Percentiles rank a stretch among this genome's conserved stretches.
phyloP scores from a whole-genome alignment of 306 rosid species.

The Acacia crassicarpa region DNA sequence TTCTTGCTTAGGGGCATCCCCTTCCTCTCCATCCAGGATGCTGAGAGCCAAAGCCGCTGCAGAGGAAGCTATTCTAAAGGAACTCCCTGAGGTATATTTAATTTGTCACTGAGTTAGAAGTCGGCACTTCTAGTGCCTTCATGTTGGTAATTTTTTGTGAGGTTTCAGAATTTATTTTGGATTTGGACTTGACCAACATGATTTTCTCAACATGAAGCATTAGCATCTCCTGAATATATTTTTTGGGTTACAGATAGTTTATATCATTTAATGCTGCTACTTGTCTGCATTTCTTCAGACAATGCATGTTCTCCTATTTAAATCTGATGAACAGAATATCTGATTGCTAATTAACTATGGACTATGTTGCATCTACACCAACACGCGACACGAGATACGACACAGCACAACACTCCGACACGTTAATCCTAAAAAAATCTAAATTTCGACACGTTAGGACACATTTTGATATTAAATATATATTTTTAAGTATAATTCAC shows the following conservation, averaged over 20 bases:
- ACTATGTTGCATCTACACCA: no score
- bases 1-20: constrained; percentile 88
- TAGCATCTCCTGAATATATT: neutral
- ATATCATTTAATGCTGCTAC: neutral
- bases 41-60: constrained; percentile 89
- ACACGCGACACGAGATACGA: no score
- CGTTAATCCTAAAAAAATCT: no score
- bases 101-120: constrained; percentile 18
- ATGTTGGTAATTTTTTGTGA: constrained; percentile 3
- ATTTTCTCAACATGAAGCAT: neutral
- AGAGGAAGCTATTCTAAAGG: constrained; percentile 79
- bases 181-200: neutral
- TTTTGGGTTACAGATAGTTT: neutral
- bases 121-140: constrained; percentile 18
- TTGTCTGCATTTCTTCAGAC: constrained; percentile 1
- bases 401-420: no score
- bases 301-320: constrained; percentile 7
- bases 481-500: no score
- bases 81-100: constrained; percentile 76
- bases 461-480: no score
- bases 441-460: no score
- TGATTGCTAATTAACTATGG: constrained; percentile 4
- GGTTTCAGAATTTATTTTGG: constrained; percentile 20
- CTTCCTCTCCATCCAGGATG: constrained; percentile 83
- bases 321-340: neutral